phyloP scores from a whole-genome alignment of 2,329 filamentous ascomycete genomes.

The Paecilomyces sp. region DNA sequence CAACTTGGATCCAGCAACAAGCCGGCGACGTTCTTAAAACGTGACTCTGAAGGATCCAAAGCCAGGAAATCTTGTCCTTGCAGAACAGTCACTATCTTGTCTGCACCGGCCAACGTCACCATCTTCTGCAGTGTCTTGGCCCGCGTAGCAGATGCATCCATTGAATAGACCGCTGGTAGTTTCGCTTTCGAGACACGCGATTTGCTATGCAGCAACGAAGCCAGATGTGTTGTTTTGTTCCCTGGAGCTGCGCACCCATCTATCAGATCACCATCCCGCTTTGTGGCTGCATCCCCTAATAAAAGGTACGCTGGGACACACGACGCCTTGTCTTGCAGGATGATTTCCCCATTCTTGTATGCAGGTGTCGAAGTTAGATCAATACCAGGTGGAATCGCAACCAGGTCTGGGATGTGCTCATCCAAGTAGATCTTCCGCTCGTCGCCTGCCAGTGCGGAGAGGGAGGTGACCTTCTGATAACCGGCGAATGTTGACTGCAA shows the following conservation, averaged over 20 bases:
- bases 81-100: conserved; percentile 58
- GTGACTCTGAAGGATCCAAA: conserved; percentile 56
- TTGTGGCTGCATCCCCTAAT: conserved; percentile 47
- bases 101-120: conserved; percentile 66
- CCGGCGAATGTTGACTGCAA: conserved; percentile 65
- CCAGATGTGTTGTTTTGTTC: conserved; percentile 94
- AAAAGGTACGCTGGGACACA: conserved; percentile 92
- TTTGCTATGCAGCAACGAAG: conserved; percentile 55
- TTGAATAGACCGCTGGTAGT: conserved; percentile 45
- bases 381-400: conserved; percentile 66
- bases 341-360: conserved; percentile 70
- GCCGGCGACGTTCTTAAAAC: conserved; percentile 65
- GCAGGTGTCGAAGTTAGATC: conserved; percentile 68
- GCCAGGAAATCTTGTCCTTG: conserved; percentile 75
- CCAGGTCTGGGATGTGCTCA: conserved; percentile 69
- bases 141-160: conserved; percentile 41
- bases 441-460: conserved; percentile 50
- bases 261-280: conserved; percentile 60
- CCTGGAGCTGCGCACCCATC: conserved; percentile 92
- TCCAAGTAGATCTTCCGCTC: conserved; percentile 59
- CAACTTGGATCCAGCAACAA: conserved; percentile 90
- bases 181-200: conserved; percentile 16
- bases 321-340: conserved; percentile 92
- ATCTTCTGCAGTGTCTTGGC: conserved; percentile 76
- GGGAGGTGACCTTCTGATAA: conserved; percentile 50